Base-by-base conservation (phyloP, 1,284 basidiomycete species). In the Xerocomus minutiporus region DNA sequence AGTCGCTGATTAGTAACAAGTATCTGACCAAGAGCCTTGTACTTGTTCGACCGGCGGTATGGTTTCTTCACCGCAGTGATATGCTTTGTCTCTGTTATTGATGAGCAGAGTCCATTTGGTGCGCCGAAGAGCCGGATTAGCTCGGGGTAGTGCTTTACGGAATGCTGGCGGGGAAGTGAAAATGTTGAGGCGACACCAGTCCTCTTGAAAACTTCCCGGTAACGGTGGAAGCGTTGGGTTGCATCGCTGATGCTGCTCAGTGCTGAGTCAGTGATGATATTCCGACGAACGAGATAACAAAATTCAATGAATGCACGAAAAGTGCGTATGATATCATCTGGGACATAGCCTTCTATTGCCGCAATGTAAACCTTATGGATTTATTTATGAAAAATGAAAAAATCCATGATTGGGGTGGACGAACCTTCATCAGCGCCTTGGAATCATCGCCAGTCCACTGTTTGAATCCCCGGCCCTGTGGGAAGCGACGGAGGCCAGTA, bases 381-480 rank as follows among this genome's bases (percentile, higher is more conserved):
- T 17, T 17, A 17, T 17, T 17, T 17, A 17, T 17, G 17, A 17
- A 17, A 17, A 17, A 17, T 17, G 17, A 17, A 17, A 17, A 17
- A 17, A 17, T 17, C 17, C 17, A 17, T 17, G 17, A 17, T 17
- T 17, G 17, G 17, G 17, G 17, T 17, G 17, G 17, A 17, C 35
- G 12, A 6, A 52, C 53, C 52, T 59, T 58, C 57, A 59, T 59
- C 17, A 58, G 28, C 8, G 51, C 57, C n/a, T 59, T 59, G 6
- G 54, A 58, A 38, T 56, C 50, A 20, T 59, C 40, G 1, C 54
- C 46, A 1, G 50, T 59, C 58, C 57, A 59, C 12, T 59, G 51
- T 13, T 49, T 56, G 26, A 59, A 59, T 1, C 35, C 13, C 12
- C 40, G 29, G 1, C 57, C 55, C 9, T 58, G 13, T 17, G 57